A percentile compares a stretch with the other conserved stretches of the same genome.
phyloP scores from a whole-genome alignment of 2,329 filamentous ascomycete genomes.

The Ophiocordyceps camponoti-leonardi region DNA sequence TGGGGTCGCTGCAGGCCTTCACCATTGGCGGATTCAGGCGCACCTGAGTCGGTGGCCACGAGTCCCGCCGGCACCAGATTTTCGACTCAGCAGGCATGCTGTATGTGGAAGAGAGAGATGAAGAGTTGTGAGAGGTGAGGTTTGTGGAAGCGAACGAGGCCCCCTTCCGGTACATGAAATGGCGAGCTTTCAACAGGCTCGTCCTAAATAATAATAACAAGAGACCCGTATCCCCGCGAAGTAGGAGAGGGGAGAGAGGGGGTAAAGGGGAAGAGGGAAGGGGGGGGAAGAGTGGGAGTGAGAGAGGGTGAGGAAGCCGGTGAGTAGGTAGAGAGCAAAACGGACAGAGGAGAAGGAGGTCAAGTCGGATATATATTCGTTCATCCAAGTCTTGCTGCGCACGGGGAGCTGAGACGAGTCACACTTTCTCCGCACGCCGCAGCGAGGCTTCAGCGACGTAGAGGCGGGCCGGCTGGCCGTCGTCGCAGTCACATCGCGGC shows the following conservation, averaged over 20 bases:
- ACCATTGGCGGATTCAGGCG: slow-evolving; percentile 25
- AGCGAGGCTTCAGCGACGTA: neutral
- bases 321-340: neutral
- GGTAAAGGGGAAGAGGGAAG: neutral
- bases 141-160: neutral
- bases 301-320: neutral
- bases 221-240: neutral
- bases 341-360: neutral
- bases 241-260: neutral
- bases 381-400: neutral
- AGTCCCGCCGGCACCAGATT: slow-evolving; percentile 22
- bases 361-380: neutral
- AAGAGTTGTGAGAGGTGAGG: neutral
- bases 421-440: neutral
- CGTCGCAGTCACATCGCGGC: slow-evolving; percentile 1
- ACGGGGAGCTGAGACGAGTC: neutral
- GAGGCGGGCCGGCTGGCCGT: slow-evolving; percentile 1
- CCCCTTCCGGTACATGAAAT: neutral
- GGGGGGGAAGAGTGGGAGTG: neutral
- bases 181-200: too few species aligned
- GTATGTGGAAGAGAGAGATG: neutral
- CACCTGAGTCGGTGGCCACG: slow-evolving; percentile 35
- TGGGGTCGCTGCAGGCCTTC: slow-evolving; percentile 11
- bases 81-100: slow-evolving; percentile 18
- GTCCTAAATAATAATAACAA: too few species aligned